Conservation (phyloP, 202 grass and related monocot genomes). For the Brachypodium distachyon region DNA sequence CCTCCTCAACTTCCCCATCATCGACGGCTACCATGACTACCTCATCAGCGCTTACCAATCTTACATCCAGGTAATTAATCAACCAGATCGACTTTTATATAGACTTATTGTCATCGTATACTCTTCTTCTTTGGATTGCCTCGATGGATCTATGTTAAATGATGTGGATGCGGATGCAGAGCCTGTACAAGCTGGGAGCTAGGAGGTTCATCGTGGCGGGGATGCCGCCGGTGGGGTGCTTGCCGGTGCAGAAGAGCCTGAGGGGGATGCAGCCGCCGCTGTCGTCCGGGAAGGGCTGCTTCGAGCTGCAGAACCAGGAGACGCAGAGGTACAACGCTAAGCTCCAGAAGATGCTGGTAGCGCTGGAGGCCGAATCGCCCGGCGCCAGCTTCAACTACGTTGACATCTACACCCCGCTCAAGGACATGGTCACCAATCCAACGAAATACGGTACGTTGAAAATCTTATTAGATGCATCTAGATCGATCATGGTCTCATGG, state of each 20-base stretch:
- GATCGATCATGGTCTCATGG: too few species aligned
- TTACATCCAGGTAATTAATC: slow-evolving; percentile 43
- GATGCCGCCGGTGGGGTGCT: slow-evolving; percentile 60
- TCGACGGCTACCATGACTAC: slow-evolving; percentile 41
- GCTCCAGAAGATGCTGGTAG: slow-evolving; percentile 32
- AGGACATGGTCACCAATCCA: slow-evolving; percentile 43
- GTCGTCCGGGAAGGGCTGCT: slow-evolving; percentile 1
- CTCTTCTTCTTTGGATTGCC: background rate
- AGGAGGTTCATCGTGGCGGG: slow-evolving; percentile 47
- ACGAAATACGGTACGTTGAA: slow-evolving; percentile 63
- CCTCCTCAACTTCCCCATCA: slow-evolving; percentile 9
- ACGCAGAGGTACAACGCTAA: slow-evolving; percentile 36
- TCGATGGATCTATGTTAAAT: too few species aligned
- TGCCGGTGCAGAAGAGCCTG: slow-evolving; percentile 42
- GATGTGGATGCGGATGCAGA: slow-evolving; percentile 22
- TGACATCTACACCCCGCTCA: slow-evolving; percentile 37
- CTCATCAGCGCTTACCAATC: slow-evolving; percentile 28
- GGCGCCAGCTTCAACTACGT: slow-evolving; percentile 33
- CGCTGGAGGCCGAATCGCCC: slow-evolving; percentile 19
- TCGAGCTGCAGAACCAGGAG: slow-evolving; percentile 28
- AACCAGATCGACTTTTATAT: background rate
- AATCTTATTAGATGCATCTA: too few species aligned
- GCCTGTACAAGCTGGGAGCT: slow-evolving; percentile 47
- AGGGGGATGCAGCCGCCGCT: background rate
- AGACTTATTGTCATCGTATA: background rate